A percentile compares a stretch with the other conserved stretches of the same genome.
Conservation (phyloP, 2,329 filamentous ascomycete genomes). For the Shiraia bambusicola region DNA sequence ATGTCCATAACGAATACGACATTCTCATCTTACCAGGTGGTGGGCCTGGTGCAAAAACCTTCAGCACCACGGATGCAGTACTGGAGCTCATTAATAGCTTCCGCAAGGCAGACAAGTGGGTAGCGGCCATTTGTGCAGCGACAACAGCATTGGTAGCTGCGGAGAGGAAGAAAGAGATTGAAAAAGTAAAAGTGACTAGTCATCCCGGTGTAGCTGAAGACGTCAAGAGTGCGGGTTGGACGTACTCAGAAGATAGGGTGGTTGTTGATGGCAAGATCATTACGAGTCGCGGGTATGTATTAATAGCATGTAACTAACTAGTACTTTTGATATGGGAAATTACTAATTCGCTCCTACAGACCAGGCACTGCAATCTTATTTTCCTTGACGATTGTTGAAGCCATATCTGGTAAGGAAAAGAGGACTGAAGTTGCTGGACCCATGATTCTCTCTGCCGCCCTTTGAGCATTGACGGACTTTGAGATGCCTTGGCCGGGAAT, state of each 20-base stretch:
- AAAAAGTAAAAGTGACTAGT: slow-evolving; percentile 36
- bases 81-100: slow-evolving; percentile 36
- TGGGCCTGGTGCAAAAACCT: slow-evolving; percentile 41
- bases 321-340: no score
- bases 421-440: slow-evolving; percentile 53
- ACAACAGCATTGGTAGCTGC: slow-evolving; percentile 42
- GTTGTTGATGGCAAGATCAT: slow-evolving; percentile 40
- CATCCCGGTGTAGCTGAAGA: slow-evolving; percentile 43
- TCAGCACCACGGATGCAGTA: slow-evolving; percentile 25
- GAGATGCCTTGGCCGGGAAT: background rate
- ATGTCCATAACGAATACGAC: slow-evolving; percentile 27
- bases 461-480: slow-evolving; percentile 13
- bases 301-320: background rate
- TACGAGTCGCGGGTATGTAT: slow-evolving; percentile 40
- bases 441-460: slow-evolving; percentile 44
- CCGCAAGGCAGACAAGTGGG: slow-evolving; percentile 31
- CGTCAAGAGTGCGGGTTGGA: slow-evolving; percentile 35
- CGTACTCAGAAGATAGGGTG: slow-evolving; percentile 40
- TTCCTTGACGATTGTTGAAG: slow-evolving; percentile 43
- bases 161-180: slow-evolving; percentile 15
- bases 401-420: slow-evolving; percentile 46
- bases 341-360: slow-evolving; percentile 18
- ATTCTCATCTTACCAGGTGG: slow-evolving; percentile 44
- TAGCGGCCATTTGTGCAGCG: slow-evolving; percentile 43
- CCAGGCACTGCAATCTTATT: slow-evolving; percentile 45